Percentiles rank a stretch among this genome's conserved stretches.
Conservation (phyloP, 495 filamentous ascomycete species). For the Xylaria acuta region DNA sequence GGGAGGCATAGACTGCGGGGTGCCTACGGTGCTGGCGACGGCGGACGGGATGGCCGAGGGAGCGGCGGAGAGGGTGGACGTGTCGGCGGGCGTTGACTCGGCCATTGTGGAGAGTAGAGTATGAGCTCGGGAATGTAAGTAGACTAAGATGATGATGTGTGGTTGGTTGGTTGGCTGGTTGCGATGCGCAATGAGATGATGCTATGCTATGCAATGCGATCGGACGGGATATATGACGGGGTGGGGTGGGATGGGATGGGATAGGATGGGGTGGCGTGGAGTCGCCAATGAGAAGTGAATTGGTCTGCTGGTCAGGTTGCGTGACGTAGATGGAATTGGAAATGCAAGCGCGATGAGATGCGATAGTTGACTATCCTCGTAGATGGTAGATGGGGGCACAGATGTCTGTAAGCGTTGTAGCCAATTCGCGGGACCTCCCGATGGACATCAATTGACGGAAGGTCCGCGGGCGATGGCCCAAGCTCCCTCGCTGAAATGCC, state of each 20-base stretch:
- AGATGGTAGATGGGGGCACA: background rate
- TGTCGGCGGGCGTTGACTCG: conserved; percentile 38
- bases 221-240: background rate
- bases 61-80: conserved; percentile 33
- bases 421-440: conserved; percentile 6
- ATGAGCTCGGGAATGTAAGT: background rate
- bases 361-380: background rate
- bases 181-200: background rate
- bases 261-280: background rate
- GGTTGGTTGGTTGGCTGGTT: background rate
- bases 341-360: background rate
- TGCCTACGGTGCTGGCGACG: conserved; percentile 32
- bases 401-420: conserved; percentile 1
- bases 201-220: conserved; percentile 10
- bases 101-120: conserved; percentile 32
- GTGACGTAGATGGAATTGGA: background rate
- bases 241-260: conserved; percentile 5
- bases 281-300: conserved; percentile 18
- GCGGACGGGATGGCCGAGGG: conserved; percentile 38
- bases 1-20: conserved; percentile 38
- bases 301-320: background rate
- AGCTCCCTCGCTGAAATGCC: background rate
- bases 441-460: background rate
- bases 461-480: background rate
- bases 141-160: background rate